phyloP scores from a whole-genome alignment of 805 yeast species.

The Starmerella asiatica region DNA sequence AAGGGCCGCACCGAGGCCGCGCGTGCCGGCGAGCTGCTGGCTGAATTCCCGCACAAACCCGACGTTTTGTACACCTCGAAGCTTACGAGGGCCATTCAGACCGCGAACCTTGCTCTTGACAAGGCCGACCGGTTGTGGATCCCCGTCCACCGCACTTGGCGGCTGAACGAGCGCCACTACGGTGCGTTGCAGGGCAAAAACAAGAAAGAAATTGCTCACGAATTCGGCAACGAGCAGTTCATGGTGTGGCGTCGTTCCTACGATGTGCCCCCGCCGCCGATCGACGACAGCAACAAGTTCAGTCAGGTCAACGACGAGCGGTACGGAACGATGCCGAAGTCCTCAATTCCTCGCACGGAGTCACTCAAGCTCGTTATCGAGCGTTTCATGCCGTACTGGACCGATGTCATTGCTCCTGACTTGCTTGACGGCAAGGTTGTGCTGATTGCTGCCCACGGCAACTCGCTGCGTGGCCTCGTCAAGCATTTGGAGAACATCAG shows the following conservation, averaged over 20 bases:
- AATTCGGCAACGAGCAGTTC: constrained; percentile 86
- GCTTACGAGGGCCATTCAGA: constrained; percentile 89
- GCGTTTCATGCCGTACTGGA: constrained; percentile 95
- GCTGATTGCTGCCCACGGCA: constrained; percentile 92
- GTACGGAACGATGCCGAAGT: constrained; percentile 72
- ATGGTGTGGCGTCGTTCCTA: constrained; percentile 95
- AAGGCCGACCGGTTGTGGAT: constrained; percentile 79
- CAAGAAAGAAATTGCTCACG: constrained; percentile 81
- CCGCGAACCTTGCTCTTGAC: constrained; percentile 88
- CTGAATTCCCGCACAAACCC: constrained; percentile 73
- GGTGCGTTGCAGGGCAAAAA: constrained; percentile 98
- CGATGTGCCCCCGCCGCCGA: constrained; percentile 90
- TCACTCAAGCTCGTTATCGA: constrained; percentile 89
- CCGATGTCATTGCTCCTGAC: constrained; percentile 76
- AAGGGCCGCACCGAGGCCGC: constrained; percentile 81
- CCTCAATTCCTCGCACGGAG: constrained; percentile 84
- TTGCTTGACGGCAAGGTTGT: constrained; percentile 80
- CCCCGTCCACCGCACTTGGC: constrained; percentile 91
- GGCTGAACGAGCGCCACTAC: constrained; percentile 97
- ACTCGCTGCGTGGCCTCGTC: constrained; percentile 92
- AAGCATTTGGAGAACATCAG: constrained; percentile 90
- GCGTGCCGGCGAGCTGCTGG: constrained; percentile 84
- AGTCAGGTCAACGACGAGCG: constrained; percentile 78
- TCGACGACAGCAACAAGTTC: constrained; percentile 63
- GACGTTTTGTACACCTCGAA: constrained; percentile 83